phyloP scores from a whole-genome alignment of 208 protist genomes.

The Leishmania arabica region DNA sequence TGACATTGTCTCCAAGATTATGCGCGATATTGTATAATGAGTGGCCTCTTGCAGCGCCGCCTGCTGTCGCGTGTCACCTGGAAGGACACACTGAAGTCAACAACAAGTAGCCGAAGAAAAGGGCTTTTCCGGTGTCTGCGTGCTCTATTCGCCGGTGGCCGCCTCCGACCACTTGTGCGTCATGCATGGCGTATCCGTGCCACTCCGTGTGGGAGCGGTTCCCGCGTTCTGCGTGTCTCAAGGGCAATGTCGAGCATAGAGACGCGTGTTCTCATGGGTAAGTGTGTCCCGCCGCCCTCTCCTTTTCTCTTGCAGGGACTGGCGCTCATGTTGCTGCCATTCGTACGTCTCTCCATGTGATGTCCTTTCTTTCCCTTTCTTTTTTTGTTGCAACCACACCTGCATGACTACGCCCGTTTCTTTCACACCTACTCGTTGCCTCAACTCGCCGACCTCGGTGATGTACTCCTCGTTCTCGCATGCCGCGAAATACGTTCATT shows the following conservation, averaged over 20 bases:
- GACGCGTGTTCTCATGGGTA: background rate
- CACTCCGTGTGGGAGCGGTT: background rate
- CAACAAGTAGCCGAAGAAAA: background rate
- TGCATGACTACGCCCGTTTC: background rate
- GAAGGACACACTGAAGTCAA: background rate
- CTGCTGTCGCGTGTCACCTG: background rate
- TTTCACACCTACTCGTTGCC: background rate
- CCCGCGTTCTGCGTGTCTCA: background rate
- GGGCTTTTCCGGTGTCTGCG: background rate
- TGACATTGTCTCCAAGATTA: constrained; percentile 34
- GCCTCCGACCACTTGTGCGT: background rate
- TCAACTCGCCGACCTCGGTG: background rate
- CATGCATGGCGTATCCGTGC: background rate
- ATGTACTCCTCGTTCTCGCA: background rate
- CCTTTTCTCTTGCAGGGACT: background rate
- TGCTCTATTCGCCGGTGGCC: background rate
- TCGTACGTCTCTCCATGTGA: background rate
- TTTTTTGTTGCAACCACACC: background rate
- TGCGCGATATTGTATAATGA: background rate
- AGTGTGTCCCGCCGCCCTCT: background rate
- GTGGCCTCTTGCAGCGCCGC: too few relatives aligned
- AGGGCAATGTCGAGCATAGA: background rate
- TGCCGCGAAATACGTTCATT: too few relatives aligned
- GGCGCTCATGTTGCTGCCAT: background rate
- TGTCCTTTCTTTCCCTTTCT: background rate